These are phyloP conservation scores for Globisporangium sylvaticum DNA, from an alignment of 352 stramenopile species.

Conservation along the genomic window DNA sequence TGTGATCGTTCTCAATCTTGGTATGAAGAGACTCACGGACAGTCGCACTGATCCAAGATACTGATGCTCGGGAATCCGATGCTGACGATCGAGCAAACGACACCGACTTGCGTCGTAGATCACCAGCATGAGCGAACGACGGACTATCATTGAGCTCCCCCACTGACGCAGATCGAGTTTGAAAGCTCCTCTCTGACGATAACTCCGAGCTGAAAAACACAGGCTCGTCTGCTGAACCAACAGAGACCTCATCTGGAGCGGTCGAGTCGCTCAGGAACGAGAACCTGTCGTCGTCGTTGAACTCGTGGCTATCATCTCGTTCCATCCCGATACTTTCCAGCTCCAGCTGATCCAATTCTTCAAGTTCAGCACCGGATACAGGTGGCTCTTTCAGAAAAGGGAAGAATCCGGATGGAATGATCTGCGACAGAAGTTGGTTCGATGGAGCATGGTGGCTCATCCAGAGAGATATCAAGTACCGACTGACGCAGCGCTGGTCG, in stretches of 20 bases:
- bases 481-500: constrained; percentile 90
- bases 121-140: neutral
- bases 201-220: constrained; percentile 11
- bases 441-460: constrained; percentile 88
- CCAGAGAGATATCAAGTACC: constrained; percentile 95
- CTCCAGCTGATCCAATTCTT: constrained; percentile 88
- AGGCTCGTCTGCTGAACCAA: neutral
- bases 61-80: constrained; percentile 25
- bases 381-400: constrained; percentile 82
- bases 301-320: constrained; percentile 32
- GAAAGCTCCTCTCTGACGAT: neutral
- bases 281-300: constrained; percentile 26
- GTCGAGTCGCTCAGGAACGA: constrained; percentile 39
- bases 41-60: constrained; percentile 27
- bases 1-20: constrained; percentile 59
- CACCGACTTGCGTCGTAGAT: constrained; percentile 20
- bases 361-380: constrained; percentile 70
- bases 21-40: constrained; percentile 40
- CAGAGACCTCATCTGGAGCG: neutral
- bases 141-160: constrained; percentile 12
- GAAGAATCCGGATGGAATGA: constrained; percentile 90
- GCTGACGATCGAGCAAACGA: constrained; percentile 37
- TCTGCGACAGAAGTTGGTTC: constrained; percentile 87
- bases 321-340: constrained; percentile 43
- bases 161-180: constrained; percentile 9